These are phyloP conservation scores for Ascocoryne sarcoides DNA, from an alignment of 2,329 filamentous ascomycete genomes.

Conservation along the genomic window DNA sequence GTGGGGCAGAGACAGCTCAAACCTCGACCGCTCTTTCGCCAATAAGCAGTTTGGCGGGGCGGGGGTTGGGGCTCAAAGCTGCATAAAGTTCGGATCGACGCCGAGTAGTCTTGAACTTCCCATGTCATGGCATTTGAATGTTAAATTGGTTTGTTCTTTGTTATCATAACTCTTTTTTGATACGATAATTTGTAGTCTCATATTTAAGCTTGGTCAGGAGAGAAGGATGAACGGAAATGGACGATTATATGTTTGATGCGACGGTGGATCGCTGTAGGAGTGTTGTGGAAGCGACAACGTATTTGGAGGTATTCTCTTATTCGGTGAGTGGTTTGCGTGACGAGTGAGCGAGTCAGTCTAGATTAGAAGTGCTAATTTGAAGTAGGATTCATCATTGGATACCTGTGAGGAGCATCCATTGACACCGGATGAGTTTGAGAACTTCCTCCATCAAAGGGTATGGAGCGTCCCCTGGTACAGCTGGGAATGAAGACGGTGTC, in stretches of 20 bases:
- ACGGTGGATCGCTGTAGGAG: slow-evolving; percentile 23
- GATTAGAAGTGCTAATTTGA: slow-evolving; percentile 2
- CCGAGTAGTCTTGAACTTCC: too few species aligned
- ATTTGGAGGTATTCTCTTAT: slow-evolving; percentile 27
- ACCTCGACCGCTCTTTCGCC: too few species aligned
- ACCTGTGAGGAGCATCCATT: slow-evolving; percentile 26
- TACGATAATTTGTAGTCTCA: too few species aligned
- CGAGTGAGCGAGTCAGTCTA: too few species aligned
- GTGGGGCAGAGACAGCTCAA: too few species aligned
- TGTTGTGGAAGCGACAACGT: slow-evolving; percentile 23
- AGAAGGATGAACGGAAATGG: slow-evolving; percentile 17
- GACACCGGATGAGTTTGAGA: slow-evolving; percentile 27
- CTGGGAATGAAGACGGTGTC: not conserved
- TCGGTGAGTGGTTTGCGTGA: slow-evolving; percentile 25
- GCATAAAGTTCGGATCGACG: too few species aligned
- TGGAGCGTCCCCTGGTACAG: slow-evolving; percentile 9
- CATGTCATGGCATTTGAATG: too few species aligned
- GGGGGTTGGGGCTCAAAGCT: too few species aligned
- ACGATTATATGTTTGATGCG: slow-evolving; percentile 29
- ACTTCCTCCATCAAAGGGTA: slow-evolving; percentile 26
- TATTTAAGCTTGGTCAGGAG: too few species aligned
- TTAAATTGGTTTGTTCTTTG: too few species aligned
- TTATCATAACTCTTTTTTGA: too few species aligned
- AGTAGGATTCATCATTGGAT: slow-evolving; percentile 25
- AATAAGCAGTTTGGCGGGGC: too few species aligned